Conservation (phyloP, 2,329 filamentous ascomycete species). For the Talaromyces funiculosus region DNA sequence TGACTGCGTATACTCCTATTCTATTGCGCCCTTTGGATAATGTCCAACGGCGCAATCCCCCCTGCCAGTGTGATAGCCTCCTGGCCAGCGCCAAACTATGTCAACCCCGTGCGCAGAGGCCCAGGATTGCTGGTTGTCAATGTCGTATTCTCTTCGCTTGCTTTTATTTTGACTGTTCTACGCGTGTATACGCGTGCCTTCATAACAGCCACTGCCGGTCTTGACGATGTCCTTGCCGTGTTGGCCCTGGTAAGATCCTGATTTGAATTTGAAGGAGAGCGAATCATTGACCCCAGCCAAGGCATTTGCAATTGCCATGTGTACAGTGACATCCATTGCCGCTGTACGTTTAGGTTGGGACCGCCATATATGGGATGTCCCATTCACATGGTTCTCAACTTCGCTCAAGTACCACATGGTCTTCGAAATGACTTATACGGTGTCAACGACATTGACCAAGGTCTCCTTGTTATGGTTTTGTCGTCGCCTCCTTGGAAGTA, state of each 20-base stretch:
- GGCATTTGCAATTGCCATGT: slow-evolving; percentile 29
- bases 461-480: slow-evolving; percentile 14
- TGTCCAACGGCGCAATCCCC: slow-evolving; percentile 22
- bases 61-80: slow-evolving; percentile 35
- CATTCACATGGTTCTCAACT: slow-evolving; percentile 22
- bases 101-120: slow-evolving; percentile 42
- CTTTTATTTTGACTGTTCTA: slow-evolving; percentile 37
- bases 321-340: slow-evolving; percentile 28
- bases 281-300: slow-evolving; percentile 19
- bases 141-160: slow-evolving; percentile 35
- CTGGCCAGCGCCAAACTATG: slow-evolving; percentile 47
- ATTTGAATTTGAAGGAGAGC: slow-evolving; percentile 20
- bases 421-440: slow-evolving; percentile 34
- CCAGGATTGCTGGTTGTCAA: slow-evolving; percentile 40
- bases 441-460: slow-evolving; percentile 15
- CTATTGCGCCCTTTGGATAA: neutral
- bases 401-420: slow-evolving; percentile 33
- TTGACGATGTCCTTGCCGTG: slow-evolving; percentile 45
- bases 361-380: slow-evolving; percentile 40
- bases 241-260: slow-evolving; percentile 37
- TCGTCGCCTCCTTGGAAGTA: slow-evolving; percentile 11
- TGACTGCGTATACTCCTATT: neutral
- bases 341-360: slow-evolving; percentile 32
- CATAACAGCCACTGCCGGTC: slow-evolving; percentile 42
- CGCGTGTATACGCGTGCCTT: slow-evolving; percentile 44